These are phyloP conservation scores for Blumeriella jaapii DNA, from an alignment of 2,329 filamentous ascomycete species.

Conservation along the genomic window DNA sequence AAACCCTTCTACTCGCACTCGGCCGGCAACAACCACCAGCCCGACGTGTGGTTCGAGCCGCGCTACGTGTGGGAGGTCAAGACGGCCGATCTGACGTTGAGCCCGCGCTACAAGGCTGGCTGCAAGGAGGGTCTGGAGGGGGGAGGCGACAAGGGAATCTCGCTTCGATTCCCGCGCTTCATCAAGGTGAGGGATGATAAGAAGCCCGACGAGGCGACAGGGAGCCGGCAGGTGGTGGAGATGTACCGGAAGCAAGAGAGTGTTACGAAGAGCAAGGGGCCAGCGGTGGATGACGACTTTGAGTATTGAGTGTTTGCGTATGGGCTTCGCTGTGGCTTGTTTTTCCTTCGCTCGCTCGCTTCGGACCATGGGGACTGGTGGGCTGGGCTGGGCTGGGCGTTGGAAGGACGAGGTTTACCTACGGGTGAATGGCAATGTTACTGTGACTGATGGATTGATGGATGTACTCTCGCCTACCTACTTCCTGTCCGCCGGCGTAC, in stretches of 20 bases:
- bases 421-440: too few relatives aligned
- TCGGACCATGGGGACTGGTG: too few relatives aligned
- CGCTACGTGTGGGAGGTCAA: constrained; percentile 95
- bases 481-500: too few relatives aligned
- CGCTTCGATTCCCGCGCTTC: constrained; percentile 82
- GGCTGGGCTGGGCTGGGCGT: too few relatives aligned
- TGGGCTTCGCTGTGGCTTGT: too few relatives aligned
- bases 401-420: too few relatives aligned
- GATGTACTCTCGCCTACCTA: too few relatives aligned
- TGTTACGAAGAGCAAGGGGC: constrained; percentile 69
- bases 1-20: constrained; percentile 95
- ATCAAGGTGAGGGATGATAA: constrained; percentile 91
- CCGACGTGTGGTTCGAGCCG: constrained; percentile 97
- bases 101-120: constrained; percentile 87
- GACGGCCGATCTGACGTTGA: constrained; percentile 88
- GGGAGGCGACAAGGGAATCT: constrained; percentile 66
- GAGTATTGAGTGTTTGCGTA: constrained; percentile 90
- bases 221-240: constrained; percentile 75
- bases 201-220: constrained; percentile 84
- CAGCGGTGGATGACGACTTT: constrained; percentile 89
- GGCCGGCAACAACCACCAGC: constrained; percentile 76
- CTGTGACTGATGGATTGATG: too few relatives aligned
- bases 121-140: constrained; percentile 67
- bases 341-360: too few relatives aligned
- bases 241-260: constrained; percentile 96